These are phyloP conservation scores for Tanozyma kutaoensis DNA, from an alignment of 805 yeast species.

Conservation along the genomic window DNA sequence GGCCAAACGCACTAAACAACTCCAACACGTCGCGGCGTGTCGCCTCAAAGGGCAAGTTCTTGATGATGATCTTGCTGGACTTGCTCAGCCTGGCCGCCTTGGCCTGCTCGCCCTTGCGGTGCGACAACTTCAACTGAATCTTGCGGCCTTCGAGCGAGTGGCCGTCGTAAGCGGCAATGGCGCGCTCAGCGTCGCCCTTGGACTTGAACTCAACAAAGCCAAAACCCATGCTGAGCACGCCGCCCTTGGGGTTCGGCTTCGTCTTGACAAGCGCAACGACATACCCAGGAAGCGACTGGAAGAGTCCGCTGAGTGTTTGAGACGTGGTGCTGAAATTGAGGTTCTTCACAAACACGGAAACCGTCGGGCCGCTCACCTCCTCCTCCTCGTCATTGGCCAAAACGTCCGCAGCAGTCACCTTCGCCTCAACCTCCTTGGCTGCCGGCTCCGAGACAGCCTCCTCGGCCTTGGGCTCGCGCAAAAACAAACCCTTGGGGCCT, in stretches of 20 bases:
- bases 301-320: conserved; percentile 39
- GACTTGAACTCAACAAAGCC: conserved; percentile 89
- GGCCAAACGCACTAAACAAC: conserved; percentile 89
- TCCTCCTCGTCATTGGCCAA: conserved; percentile 10
- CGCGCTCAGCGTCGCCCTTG: conserved; percentile 64
- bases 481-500: conserved; percentile 79
- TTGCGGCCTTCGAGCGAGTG: conserved; percentile 79
- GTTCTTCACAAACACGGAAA: conserved; percentile 84
- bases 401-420: conserved; percentile 30
- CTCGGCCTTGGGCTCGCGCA: conserved; percentile 37
- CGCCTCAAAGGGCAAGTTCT: conserved; percentile 95
- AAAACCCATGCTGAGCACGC: conserved; percentile 86
- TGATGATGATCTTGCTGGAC: conserved; percentile 76
- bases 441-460: conserved; percentile 18
- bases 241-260: conserved; percentile 60
- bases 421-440: conserved; percentile 20
- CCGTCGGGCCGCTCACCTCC: conserved; percentile 58
- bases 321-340: conserved; percentile 73
- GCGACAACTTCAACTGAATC: conserved; percentile 79
- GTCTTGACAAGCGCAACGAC: conserved; percentile 77
- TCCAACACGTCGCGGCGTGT: conserved; percentile 87
- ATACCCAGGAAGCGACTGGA: conserved; percentile 68
- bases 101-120: conserved; percentile 25
- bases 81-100: conserved; percentile 21
- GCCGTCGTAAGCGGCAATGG: conserved; percentile 63